These are phyloP conservation scores for Talaromyces sp. DNA, from an alignment of 2,329 filamentous ascomycete species.

Conservation along the genomic window DNA sequence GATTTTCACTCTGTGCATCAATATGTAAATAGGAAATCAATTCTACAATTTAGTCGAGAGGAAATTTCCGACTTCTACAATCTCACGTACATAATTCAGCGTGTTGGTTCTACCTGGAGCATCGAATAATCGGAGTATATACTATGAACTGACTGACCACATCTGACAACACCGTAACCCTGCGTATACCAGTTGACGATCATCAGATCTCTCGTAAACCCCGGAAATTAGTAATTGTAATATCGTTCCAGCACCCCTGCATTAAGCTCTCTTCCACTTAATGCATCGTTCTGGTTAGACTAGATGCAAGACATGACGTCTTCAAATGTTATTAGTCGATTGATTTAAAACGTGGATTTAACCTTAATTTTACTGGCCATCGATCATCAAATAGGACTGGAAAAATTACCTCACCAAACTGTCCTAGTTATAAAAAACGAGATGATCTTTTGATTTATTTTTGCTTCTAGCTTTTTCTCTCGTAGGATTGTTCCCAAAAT, in stretches of 20 bases:
- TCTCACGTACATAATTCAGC: too few species aligned
- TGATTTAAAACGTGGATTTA: not conserved
- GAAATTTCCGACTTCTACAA: too few species aligned
- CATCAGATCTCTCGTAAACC: not conserved
- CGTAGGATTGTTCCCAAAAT: not conserved
- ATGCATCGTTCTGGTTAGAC: not conserved
- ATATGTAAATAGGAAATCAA: not conserved
- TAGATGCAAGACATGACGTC: not conserved
- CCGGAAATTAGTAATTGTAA: not conserved
- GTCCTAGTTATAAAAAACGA: too few species aligned
- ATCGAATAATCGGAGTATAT: not conserved
- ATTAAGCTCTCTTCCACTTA: too few species aligned
- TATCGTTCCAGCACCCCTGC: too few species aligned
- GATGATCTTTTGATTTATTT: not conserved
- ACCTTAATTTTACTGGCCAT: not conserved
- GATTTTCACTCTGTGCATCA: too few species aligned
- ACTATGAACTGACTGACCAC: too few species aligned
- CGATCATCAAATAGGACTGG: not conserved
- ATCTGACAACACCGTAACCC: not conserved
- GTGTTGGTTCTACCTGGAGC: not conserved
- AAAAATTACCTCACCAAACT: not conserved
- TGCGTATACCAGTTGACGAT: not conserved
- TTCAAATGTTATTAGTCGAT: not conserved
- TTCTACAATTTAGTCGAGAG: too few species aligned
- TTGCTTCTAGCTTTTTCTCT: too few species aligned